Base-by-base conservation (phyloP, 2,329 filamentous ascomycete species). In the Calcarisporium arbuscula region DNA sequence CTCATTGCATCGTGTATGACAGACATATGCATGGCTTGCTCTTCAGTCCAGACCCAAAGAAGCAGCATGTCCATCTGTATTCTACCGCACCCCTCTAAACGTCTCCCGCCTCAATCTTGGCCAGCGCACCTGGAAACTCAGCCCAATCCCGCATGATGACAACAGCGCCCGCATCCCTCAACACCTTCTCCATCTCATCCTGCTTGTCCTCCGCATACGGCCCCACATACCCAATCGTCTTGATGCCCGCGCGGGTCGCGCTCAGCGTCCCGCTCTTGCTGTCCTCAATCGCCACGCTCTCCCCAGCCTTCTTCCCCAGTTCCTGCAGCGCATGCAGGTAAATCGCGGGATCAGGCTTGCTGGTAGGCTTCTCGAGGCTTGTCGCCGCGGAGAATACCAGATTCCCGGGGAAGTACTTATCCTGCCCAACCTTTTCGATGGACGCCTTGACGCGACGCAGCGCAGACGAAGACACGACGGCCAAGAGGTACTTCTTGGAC, bases 331-430 rank as follows among this genome's bases (percentile, higher is more conserved):
- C 84, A 58, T 82, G 74, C 44, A 87, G 63, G 67, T 95, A 95
- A 62, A 95, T 82, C 47, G 85, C 85, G 14, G 89, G 88, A 62
- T 94, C 85, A 12, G 88, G 88, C 74, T 95, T 95, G 61, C 79
- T 85, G 36, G 85, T 89, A n/a, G 88, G 88, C 53, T 69, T 77
- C 38, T 75, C 67, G 48, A 95, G 73, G 39, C 80, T 86, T 20
- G 80, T 85, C 38, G 86, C 86, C 36, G 88, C 88, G 28, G 80
- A 86, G 73, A 84, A 95, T 57, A 94, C 72, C 47, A 79, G 72
- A 48, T 85, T 74, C 19, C 71, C 64, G n/a, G 67, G 66, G 67
- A 95, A 94, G 72, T 79, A 94, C 62, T 82, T 79, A 60, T 80
- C 80, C 58, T 90, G 82, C 42, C 74, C 77, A 40, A 85, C 83